These are phyloP conservation scores for Sporothrix pallida DNA, from an alignment of 2,329 filamentous ascomycete species.

Conservation along the genomic window DNA sequence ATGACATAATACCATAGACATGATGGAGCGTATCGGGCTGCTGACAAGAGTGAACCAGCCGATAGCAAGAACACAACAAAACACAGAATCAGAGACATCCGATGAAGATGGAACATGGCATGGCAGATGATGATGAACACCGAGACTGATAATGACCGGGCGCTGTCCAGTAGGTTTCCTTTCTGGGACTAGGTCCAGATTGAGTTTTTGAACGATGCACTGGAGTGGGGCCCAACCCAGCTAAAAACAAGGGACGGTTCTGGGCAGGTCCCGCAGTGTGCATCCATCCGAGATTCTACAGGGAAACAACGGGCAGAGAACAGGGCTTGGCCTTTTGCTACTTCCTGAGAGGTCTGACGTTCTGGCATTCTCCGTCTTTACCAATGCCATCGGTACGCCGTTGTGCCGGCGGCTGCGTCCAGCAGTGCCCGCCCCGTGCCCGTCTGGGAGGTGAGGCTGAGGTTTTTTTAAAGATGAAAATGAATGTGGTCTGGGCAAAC, in stretches of 20 bases:
- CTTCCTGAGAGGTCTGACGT: too few species aligned
- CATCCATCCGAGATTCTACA: too few species aligned
- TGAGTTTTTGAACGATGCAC: constrained; percentile 12
- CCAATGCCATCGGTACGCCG: too few species aligned
- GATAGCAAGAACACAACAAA: neutral
- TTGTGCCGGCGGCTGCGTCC: too few species aligned
- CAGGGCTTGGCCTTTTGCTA: too few species aligned
- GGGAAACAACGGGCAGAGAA: too few species aligned
- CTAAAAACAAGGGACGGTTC: constrained; percentile 23
- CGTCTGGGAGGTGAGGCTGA: too few species aligned
- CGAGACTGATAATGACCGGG: constrained; percentile 22
- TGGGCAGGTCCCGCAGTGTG: constrained; percentile 5
- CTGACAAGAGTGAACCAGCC: neutral
- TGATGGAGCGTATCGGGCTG: neutral
- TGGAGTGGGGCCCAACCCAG: neutral
- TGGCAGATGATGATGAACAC: constrained; percentile 23
- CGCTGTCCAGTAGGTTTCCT: neutral
- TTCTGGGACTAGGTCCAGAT: constrained; percentile 14
- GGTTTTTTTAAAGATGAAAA: too few species aligned
- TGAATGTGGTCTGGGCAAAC: too few species aligned
- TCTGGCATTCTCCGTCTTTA: too few species aligned
- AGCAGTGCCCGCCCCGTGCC: too few species aligned
- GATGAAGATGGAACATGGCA: constrained; percentile 17
- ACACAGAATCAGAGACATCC: neutral
- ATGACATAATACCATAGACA: neutral